Percentiles rank a stretch among this genome's conserved stretches.
These are phyloP conservation scores for Coemansia biformis DNA, from an alignment of 192 early-diverging fungal species.

Conservation along the genomic window DNA sequence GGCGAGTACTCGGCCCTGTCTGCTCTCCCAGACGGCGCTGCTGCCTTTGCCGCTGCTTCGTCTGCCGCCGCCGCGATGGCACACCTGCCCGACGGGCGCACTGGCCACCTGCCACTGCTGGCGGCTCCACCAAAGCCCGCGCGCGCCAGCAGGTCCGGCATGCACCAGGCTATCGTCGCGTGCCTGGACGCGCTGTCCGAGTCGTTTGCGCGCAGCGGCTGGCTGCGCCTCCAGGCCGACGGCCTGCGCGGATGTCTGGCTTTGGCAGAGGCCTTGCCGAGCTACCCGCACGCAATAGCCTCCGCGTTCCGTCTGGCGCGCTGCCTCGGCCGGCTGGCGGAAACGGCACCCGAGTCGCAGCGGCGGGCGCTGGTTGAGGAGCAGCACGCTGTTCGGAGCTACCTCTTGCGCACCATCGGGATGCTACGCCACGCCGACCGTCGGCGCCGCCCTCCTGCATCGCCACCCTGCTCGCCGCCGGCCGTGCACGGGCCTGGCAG, in stretches of 20 bases:
- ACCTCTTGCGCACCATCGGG: constrained; percentile 23
- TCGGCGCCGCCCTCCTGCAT: constrained; percentile 21
- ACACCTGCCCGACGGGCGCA: background rate
- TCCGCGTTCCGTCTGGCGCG: constrained; percentile 29
- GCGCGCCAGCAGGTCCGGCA: background rate
- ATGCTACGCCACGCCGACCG: constrained; percentile 18
- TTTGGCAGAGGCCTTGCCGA: constrained; percentile 38
- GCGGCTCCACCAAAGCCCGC: too few relatives aligned
- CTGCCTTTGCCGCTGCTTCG: constrained; percentile 40
- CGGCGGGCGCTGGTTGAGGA: constrained; percentile 24
- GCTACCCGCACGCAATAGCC: constrained; percentile 37
- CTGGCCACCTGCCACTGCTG: background rate
- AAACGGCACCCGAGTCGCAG: constrained; percentile 9
- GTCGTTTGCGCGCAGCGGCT: constrained; percentile 8
- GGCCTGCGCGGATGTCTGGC: constrained; percentile 40
- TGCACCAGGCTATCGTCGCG: constrained; percentile 18
- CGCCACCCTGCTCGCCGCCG: constrained; percentile 1
- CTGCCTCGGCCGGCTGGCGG: constrained; percentile 24
- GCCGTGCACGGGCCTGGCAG: too few relatives aligned
- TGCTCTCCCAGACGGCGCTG: constrained; percentile 33
- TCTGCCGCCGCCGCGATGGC: constrained; percentile 27
- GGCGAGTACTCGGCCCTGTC: constrained; percentile 16
- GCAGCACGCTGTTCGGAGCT: constrained; percentile 34
- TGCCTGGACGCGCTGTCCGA: constrained; percentile 34
- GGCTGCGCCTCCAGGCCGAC: constrained; percentile 39